Evolutionary conservation across 768 basidiomycete genomes (phyloP).

Genomic region (Rhodotorula babjevae): DNA sequence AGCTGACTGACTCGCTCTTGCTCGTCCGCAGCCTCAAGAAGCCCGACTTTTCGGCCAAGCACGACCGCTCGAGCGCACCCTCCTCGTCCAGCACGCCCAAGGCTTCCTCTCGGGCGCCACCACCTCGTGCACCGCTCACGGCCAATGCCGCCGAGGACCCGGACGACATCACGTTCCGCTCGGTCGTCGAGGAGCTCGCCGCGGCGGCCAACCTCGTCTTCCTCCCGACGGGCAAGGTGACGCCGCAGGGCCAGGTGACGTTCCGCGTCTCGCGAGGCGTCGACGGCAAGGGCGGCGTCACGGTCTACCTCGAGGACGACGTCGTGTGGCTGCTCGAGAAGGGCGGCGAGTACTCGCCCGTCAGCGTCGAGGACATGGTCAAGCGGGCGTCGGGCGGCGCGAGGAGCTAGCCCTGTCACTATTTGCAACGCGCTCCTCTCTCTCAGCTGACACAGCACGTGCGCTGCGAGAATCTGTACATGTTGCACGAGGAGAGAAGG

Average conservation of each 20-base stretch:
- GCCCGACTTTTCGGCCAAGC: conserved; percentile 25
- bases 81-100: conserved; percentile 45
- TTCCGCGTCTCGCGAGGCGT: conserved; percentile 68
- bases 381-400: conserved; percentile 3
- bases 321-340: conserved; percentile 77
- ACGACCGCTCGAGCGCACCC: conserved; percentile 41
- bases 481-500: no score
- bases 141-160: conserved; percentile 49
- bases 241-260: conserved; percentile 58
- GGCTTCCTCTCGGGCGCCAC: conserved; percentile 33
- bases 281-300: conserved; percentile 71
- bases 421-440: no score
- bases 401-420: background rate
- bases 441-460: no score
- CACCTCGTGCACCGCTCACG: conserved; percentile 49
- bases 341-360: conserved; percentile 59
- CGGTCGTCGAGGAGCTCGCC: conserved; percentile 86
- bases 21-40: conserved; percentile 23
- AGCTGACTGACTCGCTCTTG: no score
- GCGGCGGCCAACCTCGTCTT: conserved; percentile 81
- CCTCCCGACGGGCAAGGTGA: conserved; percentile 72
- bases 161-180: conserved; percentile 79
- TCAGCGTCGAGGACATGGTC: conserved; percentile 85
- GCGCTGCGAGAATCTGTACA: no score
- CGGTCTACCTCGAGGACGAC: conserved; percentile 86